These are phyloP conservation scores for Boletellus ananiceps DNA, from an alignment of 768 basidiomycete species.

Conservation along the genomic window DNA sequence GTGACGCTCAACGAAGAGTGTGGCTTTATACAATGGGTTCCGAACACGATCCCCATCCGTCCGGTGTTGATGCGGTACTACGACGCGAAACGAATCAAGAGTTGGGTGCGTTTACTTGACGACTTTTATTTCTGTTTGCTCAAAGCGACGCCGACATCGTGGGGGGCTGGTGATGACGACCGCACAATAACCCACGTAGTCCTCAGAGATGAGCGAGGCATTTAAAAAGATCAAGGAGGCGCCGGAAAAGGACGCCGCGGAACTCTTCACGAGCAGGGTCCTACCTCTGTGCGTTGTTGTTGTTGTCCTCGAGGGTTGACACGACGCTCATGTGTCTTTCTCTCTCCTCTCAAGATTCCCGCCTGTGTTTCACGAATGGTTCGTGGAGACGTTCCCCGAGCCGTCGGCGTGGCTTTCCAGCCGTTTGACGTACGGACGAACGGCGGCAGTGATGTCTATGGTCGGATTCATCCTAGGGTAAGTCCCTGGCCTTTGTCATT, in stretches of 20 bases:
- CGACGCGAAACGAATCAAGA: slow-evolving; percentile 41
- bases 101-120: slow-evolving; percentile 41
- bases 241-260: slow-evolving; percentile 46
- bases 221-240: slow-evolving; percentile 51
- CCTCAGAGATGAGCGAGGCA: slow-evolving; percentile 39
- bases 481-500: background rate
- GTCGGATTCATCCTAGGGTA: slow-evolving; percentile 95
- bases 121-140: background rate
- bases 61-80: slow-evolving; percentile 70
- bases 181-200: slow-evolving; percentile 26
- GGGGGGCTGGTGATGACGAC: background rate
- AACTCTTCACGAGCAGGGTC: slow-evolving; percentile 50
- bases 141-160: background rate
- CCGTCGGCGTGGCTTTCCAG: slow-evolving; percentile 92
- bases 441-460: slow-evolving; percentile 97
- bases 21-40: slow-evolving; percentile 98
- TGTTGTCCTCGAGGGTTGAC: background rate
- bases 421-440: slow-evolving; percentile 81
- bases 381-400: slow-evolving; percentile 93
- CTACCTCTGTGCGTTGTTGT: slow-evolving; percentile 48
- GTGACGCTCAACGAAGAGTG: slow-evolving; percentile 96
- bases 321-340: background rate
- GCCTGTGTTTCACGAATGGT: slow-evolving; percentile 96
- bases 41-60: slow-evolving; percentile 82
- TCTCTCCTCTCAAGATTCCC: slow-evolving; percentile 47